These are phyloP conservation scores for Penicillium corylophilum DNA, from an alignment of 2,329 filamentous ascomycete species.

Conservation along the genomic window DNA sequence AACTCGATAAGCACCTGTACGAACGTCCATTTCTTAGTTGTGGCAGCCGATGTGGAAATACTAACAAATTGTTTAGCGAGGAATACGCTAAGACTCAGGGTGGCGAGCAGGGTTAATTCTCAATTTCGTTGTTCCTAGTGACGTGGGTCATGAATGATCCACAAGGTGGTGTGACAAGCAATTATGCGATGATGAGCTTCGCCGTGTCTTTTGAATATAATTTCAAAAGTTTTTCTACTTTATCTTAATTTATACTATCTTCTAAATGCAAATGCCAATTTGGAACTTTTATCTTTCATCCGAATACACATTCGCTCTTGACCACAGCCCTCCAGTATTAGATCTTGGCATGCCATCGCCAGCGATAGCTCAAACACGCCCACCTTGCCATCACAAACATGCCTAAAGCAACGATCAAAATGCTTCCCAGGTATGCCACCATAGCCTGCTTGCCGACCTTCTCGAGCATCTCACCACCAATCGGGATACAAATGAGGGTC, in stretches of 20 bases:
- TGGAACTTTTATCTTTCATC: neutral
- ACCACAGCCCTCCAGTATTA: constrained; percentile 6
- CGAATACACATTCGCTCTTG: neutral
- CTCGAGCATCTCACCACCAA: constrained; percentile 51
- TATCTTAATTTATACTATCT: neutral
- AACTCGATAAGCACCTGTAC: constrained; percentile 29
- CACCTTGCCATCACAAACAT: constrained; percentile 38
- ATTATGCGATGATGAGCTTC: neutral
- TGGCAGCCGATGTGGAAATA: no score
- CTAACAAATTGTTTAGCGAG: constrained; percentile 10
- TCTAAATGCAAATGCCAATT: neutral
- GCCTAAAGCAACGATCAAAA: constrained; percentile 40
- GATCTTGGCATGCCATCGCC: constrained; percentile 39
- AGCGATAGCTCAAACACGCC: constrained; percentile 41
- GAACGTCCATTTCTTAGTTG: neutral
- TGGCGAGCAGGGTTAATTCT: constrained; percentile 18
- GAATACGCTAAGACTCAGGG: constrained; percentile 16
- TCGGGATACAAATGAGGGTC: constrained; percentile 49
- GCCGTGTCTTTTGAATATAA: neutral
- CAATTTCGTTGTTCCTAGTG: neutral
- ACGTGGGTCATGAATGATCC: neutral
- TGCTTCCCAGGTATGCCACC: constrained; percentile 47
- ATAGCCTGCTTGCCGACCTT: constrained; percentile 46
- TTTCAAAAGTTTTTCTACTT: neutral
- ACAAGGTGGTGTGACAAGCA: neutral